These are phyloP conservation scores for Pseudocercospora eumusae DNA, from an alignment of 2,329 filamentous ascomycete genomes.

Conservation along the genomic window DNA sequence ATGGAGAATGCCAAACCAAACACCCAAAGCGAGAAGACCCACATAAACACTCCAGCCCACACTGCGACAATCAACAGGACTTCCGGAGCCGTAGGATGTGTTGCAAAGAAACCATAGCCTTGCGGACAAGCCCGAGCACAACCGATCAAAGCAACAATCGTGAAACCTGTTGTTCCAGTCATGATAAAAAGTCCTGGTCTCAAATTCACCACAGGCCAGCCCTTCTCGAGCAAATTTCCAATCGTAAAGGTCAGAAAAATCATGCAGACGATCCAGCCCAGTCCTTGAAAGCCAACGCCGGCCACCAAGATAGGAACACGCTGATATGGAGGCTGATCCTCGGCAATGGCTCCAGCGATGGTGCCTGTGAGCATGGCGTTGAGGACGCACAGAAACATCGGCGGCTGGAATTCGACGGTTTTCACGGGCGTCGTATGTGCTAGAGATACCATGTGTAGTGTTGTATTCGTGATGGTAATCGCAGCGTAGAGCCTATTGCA, in stretches of 20 bases:
- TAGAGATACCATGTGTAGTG: conserved; percentile 21
- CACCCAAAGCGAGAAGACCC: conserved; percentile 54
- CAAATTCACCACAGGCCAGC: conserved; percentile 45
- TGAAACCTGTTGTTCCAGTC: conserved; percentile 46
- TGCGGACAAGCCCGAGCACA: conserved; percentile 28
- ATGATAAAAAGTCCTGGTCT: conserved; percentile 54
- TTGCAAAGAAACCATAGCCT: conserved; percentile 32
- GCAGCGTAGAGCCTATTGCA: conserved; percentile 53
- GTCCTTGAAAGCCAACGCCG: conserved; percentile 49
- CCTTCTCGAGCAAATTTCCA: conserved; percentile 44
- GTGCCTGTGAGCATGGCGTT: conserved; percentile 32
- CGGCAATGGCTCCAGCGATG: conserved; percentile 23
- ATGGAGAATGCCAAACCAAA: conserved; percentile 29
- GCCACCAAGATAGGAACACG: conserved; percentile 48
- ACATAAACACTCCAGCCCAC: conserved; percentile 48
- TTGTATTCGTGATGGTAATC: conserved; percentile 17
- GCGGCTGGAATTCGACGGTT: conserved; percentile 20
- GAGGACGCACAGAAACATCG: conserved; percentile 26
- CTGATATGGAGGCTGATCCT: conserved; percentile 36
- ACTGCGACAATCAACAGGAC: conserved; percentile 32
- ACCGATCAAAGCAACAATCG: conserved; percentile 33
- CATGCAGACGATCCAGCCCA: conserved; percentile 47
- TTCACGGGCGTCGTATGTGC: conserved; percentile 16
- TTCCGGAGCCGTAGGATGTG: conserved; percentile 29
- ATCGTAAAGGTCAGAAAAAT: conserved; percentile 48